Base-by-base conservation (phyloP, 371 early-diverging fungal species). In the Blakeslea trispora region DNA sequence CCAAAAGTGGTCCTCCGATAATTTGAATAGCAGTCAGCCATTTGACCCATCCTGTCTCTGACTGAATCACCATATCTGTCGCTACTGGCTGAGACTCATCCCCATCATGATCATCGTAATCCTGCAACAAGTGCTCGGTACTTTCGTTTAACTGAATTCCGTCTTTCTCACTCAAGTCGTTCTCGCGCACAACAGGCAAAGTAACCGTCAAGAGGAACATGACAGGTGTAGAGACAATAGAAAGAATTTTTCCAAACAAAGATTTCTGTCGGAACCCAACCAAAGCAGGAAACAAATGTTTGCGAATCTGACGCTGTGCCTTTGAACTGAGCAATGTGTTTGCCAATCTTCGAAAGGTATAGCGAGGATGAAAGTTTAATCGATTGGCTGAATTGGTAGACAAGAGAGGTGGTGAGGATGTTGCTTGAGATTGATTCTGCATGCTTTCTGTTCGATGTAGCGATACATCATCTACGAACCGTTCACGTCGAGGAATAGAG, bases 171-270 rank as follows among this genome's bases (percentile, higher is more conserved):
- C 19, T 34, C 1, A 77, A 57, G 1, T 68, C 65, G 13, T 62
- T 72, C 35, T 79, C 66, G 32, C 75, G 71, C 2, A 85, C 82
- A 22, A 85, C 87, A 10, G 88, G 86, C 18, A 87, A 53, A 0
- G 88, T 85, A 28, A 77, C 55, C 0, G 77, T 75, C 9, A 87
- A 55, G 1, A 83, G 11, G 13, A 87, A 68, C 7, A 79, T 70
- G 22, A 82, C 77, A 1, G 88, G 88, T 9, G 69, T 68, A 1
- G 83, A 81, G 0, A 81, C 60, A 8, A 83, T 18, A 0, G 84
- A 74, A 48, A 72, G 78, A 7, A 81, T 63, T 64, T 82, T 82
- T 55, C 77, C 74, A 55, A 74, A 75, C 0, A 66, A n/a, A 8
- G 82, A 71, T 32, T 85, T 85, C 13, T 81, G 45, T 5, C 63